These are phyloP conservation scores for Colletotrichum melonis DNA, from an alignment of 2,329 filamentous ascomycete genomes.

Conservation along the genomic window DNA sequence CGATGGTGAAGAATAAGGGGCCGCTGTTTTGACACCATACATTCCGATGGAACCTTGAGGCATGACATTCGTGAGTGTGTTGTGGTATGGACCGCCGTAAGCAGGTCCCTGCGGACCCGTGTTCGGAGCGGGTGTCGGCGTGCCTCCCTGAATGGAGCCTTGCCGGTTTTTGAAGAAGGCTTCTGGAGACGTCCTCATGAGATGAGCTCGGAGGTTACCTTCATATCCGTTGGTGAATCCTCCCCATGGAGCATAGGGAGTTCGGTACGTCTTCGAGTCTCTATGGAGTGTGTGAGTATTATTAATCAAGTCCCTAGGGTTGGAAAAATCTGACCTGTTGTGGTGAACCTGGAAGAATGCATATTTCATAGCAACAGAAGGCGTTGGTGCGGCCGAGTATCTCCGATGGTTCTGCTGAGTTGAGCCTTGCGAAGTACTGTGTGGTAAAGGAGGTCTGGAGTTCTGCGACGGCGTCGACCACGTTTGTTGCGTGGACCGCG, in stretches of 20 bases:
- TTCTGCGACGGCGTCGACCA: constrained; percentile 21
- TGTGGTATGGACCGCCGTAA: constrained; percentile 20
- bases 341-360: constrained; percentile 70
- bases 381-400: constrained; percentile 33
- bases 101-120: background rate
- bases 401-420: constrained; percentile 34
- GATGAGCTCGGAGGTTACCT: constrained; percentile 59
- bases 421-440: constrained; percentile 4
- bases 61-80: constrained; percentile 19
- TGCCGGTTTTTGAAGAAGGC: constrained; percentile 45
- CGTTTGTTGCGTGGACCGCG: constrained; percentile 14
- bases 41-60: constrained; percentile 31
- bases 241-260: constrained; percentile 67
- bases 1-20: constrained; percentile 28
- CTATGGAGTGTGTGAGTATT: constrained; percentile 46
- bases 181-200: constrained; percentile 52
- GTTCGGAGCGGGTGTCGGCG: constrained; percentile 16
- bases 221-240: constrained; percentile 73
- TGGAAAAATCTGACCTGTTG: constrained; percentile 58
- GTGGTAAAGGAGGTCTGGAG: background rate
- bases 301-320: background rate
- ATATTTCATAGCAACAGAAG: constrained; percentile 63
- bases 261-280: constrained; percentile 67
- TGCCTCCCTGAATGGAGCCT: constrained; percentile 35
- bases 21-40: constrained; percentile 33